phyloP scores from a whole-genome alignment of 352 stramenopile species.

The Phytophthora cryptogea region DNA sequence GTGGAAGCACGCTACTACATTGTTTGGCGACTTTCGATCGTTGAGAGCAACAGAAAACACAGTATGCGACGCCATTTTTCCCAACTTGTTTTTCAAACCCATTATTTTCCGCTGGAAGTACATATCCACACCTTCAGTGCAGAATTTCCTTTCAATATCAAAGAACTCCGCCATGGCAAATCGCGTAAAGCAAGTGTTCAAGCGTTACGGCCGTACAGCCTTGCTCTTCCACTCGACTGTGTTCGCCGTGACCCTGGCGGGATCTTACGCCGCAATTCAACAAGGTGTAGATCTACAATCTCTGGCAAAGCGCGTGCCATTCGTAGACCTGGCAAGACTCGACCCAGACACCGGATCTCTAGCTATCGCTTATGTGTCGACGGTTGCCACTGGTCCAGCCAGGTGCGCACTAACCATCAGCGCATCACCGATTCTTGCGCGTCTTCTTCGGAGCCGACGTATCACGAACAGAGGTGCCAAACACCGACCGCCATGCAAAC shows the following conservation, averaged over 20 bases:
- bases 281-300: conserved; percentile 68
- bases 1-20: no score
- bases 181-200: conserved; percentile 62
- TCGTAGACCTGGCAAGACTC: conserved; percentile 71
- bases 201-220: conserved; percentile 93
- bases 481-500: no score
- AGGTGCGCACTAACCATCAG: conserved; percentile 77
- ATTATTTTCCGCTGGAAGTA: neutral
- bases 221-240: conserved; percentile 91
- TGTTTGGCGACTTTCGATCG: no score
- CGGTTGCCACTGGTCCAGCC: conserved; percentile 81
- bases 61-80: no score
- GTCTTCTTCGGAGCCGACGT: conserved; percentile 50
- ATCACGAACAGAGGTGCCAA: conserved; percentile 5
- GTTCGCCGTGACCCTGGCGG: conserved; percentile 95
- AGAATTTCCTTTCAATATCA: neutral
- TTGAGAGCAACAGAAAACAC: no score
- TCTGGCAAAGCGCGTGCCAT: conserved; percentile 40
- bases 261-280: conserved; percentile 71
- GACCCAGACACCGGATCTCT: conserved; percentile 72
- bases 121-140: neutral
- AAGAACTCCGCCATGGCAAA: neutral
- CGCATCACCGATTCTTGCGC: conserved; percentile 69
- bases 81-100: no score
- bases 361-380: conserved; percentile 92